These are phyloP conservation scores for Isatis lusitanica DNA, from an alignment of 441 rosid genomes.

Conservation along the genomic window DNA sequence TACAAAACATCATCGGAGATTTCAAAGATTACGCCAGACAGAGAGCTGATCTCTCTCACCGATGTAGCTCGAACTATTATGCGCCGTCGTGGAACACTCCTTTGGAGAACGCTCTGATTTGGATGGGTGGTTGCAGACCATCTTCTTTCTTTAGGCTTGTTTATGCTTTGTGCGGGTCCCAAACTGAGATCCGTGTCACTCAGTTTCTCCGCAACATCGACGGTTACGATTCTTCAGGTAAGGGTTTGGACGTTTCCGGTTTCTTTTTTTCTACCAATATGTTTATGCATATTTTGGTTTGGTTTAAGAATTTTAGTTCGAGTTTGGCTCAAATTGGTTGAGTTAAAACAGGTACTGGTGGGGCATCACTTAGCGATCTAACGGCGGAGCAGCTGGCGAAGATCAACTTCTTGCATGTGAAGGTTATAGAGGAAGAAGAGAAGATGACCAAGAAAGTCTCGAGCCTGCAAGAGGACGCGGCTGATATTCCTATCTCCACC, in stretches of 20 bases:
- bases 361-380: constrained; percentile 39
- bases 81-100: constrained; percentile 47
- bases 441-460: constrained; percentile 40
- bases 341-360: constrained; percentile 8
- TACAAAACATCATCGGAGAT: constrained; percentile 19
- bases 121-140: constrained; percentile 58
- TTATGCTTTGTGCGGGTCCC: constrained; percentile 40
- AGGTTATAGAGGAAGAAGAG: constrained; percentile 48
- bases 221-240: constrained; percentile 24
- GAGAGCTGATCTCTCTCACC: constrained; percentile 19
- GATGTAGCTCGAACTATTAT: constrained; percentile 35
- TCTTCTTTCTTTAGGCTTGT: constrained; percentile 44
- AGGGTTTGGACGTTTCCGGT: neutral
- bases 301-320: neutral
- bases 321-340: neutral
- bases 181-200: constrained; percentile 35
- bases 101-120: constrained; percentile 48
- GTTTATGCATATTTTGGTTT: neutral
- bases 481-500: constrained; percentile 48
- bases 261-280: neutral
- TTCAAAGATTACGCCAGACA: constrained; percentile 35
- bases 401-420: constrained; percentile 43
- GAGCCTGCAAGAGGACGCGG: constrained; percentile 51
- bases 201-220: constrained; percentile 27
- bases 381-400: constrained; percentile 34